These are phyloP conservation scores for Rhodotorula sp. DNA, from an alignment of 1,284 basidiomycete genomes.

Conservation along the genomic window DNA sequence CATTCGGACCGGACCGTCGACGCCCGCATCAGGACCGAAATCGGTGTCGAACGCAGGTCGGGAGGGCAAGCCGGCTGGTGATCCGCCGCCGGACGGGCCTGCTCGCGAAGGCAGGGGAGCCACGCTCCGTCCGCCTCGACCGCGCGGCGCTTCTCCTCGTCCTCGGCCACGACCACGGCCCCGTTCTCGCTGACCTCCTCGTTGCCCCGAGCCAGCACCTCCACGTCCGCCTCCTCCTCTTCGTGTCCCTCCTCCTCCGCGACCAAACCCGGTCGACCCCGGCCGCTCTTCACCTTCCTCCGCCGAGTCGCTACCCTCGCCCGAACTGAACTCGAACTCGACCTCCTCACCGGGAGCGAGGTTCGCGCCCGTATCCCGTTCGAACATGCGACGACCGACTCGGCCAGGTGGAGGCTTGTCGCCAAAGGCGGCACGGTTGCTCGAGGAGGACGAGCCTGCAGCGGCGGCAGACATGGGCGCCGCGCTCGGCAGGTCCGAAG, in stretches of 20 bases:
- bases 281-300: not conserved
- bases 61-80: slow-evolving; percentile 1
- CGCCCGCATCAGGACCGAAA: not conserved
- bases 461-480: slow-evolving; percentile 15
- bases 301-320: slow-evolving; percentile 17
- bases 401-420: slow-evolving; percentile 27
- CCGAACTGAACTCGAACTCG: slow-evolving; percentile 41
- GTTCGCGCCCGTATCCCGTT: slow-evolving; percentile 28
- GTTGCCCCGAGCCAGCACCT: not conserved
- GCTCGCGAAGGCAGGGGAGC: slow-evolving; percentile 11
- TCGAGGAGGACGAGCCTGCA: not conserved
- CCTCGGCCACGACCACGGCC: slow-evolving; percentile 18
- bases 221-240: slow-evolving; percentile 10
- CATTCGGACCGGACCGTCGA: slow-evolving; percentile 1
- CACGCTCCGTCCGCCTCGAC: slow-evolving; percentile 6
- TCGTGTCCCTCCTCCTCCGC: slow-evolving; percentile 2
- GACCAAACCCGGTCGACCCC: not conserved
- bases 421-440: slow-evolving; percentile 19
- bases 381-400: slow-evolving; percentile 37
- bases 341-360: slow-evolving; percentile 28
- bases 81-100: not conserved
- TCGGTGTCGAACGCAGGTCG: slow-evolving; percentile 17
- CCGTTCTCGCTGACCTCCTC: slow-evolving; percentile 7
- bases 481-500: slow-evolving; percentile 3
- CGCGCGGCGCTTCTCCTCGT: slow-evolving; percentile 4